A percentile compares a stretch with the other conserved stretches of the same genome.
Conservation (phyloP, 2,329 filamentous ascomycete species). For the Tolypocladium guangdongense region DNA sequence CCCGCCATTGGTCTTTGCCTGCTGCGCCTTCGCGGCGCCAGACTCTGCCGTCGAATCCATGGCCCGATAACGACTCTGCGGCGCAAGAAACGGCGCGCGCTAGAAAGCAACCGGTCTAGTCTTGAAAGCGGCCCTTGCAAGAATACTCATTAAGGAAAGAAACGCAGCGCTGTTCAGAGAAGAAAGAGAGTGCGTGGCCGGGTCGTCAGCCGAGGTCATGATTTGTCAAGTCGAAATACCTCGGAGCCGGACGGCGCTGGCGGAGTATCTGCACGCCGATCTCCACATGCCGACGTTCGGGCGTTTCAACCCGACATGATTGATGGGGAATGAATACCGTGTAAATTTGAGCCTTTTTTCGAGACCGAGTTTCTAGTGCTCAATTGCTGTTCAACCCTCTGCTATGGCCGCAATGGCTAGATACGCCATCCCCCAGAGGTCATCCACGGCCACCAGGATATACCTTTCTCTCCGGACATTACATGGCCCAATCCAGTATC, state of each 20-base stretch:
- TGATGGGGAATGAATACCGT: neutral
- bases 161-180: neutral
- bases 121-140: conserved; percentile 5
- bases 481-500: no score
- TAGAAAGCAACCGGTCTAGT: conserved; percentile 7
- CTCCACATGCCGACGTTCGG: neutral
- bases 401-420: neutral
- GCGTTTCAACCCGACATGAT: neutral
- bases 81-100: neutral
- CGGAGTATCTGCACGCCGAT: neutral
- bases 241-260: neutral
- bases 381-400: neutral
- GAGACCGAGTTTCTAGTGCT: neutral
- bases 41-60: conserved; percentile 15
- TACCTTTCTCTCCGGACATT: neutral
- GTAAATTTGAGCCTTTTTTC: neutral
- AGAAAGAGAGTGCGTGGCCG: neutral
- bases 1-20: conserved; percentile 19
- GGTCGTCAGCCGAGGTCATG: neutral
- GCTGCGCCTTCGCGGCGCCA: conserved; percentile 12
- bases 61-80: conserved; percentile 6
- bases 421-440: neutral
- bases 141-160: conserved; percentile 8
- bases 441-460: neutral
- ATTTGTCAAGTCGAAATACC: neutral